These are phyloP conservation scores for Arthroderma sp. DNA, from an alignment of 2,329 filamentous ascomycete genomes.

Conservation along the genomic window DNA sequence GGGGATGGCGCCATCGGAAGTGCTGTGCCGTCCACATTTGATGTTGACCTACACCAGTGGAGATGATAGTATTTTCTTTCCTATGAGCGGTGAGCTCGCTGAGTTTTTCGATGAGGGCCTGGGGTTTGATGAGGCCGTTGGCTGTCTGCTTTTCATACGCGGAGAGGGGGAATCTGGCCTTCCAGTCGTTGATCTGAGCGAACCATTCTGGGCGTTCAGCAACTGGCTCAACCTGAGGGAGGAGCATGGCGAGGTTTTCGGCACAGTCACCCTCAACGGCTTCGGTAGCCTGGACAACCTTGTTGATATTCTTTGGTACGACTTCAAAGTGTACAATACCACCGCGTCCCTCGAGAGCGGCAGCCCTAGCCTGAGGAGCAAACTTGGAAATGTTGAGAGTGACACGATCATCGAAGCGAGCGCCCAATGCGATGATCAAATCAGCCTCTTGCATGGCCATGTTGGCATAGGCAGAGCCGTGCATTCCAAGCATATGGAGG, in stretches of 20 bases:
- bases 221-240: conserved; percentile 56
- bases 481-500: conserved; percentile 97
- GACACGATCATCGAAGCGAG: conserved; percentile 92
- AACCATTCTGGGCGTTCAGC: conserved; percentile 75
- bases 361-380: conserved; percentile 72
- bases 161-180: conserved; percentile 72
- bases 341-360: conserved; percentile 71
- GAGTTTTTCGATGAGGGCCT: conserved; percentile 80
- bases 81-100: conserved; percentile 68
- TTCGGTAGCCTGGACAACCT: conserved; percentile 92
- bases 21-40: conserved; percentile 99
- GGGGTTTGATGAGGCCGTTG: conserved; percentile 79
- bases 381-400: conserved; percentile 73
- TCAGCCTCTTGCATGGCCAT: conserved; percentile 97
- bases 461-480: conserved; percentile 93
- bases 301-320: conserved; percentile 99
- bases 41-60: conserved; percentile 92
- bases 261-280: conserved; percentile 88
- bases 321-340: conserved; percentile 98
- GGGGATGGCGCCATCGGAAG: conserved; percentile 84
- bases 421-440: conserved; percentile 86
- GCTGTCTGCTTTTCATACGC: conserved; percentile 67
- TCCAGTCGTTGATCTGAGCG: conserved; percentile 78
- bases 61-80: conserved; percentile 74
- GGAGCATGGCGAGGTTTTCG: conserved; percentile 58